Evolutionary conservation across 257 asterid genomes (phyloP), one percentile per base, ranked within the genome.

Genomic region (Thymus quinquecostatus): DNA sequence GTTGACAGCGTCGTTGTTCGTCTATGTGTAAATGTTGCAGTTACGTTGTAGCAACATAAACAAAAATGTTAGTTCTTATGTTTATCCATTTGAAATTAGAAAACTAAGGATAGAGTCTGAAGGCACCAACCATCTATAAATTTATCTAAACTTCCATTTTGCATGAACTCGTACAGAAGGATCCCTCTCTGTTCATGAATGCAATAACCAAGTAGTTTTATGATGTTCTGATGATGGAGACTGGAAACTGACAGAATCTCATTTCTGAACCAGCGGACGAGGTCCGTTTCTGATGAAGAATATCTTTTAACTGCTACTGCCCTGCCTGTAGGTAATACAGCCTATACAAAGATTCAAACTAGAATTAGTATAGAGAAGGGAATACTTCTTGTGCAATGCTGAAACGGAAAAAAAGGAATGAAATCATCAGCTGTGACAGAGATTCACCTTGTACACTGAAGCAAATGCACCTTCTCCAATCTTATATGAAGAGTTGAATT

Each of bases 141-240:
- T 6, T 5, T 41, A 36, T 29, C 10, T 47, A 76, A 63, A 45
- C 57, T 55, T 56, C 34, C 33, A 61, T 57, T 64, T 76, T 38
- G 59, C 70, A 40, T 70, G 77, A 56, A 76, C 69, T 70, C 73
- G 28, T 70, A 64, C 11, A 76, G 21, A 6, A 76, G 49, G 47
- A 76, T 6, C 13, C 1, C 57, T 63, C 68, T 56, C 29, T 57
- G 8, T 49, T 21, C 58, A 10, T 28, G 54, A 50, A 50, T 29
- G 77, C 77, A 71, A 44, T 77, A 65, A 2, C 81, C 81, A 49
- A 58, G 65, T 64, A 65, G 59, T 28, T 41, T 57, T 10, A 71
- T 65, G 59, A 71, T 64, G 65, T 77, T 77, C 40, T 7, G 56
- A 27, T 74, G 78, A 3, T 30, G 68, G 60, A 74, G 69, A 34